phyloP scores from a whole-genome alignment of 805 yeast species.

The Lachancea thermotolerans region DNA sequence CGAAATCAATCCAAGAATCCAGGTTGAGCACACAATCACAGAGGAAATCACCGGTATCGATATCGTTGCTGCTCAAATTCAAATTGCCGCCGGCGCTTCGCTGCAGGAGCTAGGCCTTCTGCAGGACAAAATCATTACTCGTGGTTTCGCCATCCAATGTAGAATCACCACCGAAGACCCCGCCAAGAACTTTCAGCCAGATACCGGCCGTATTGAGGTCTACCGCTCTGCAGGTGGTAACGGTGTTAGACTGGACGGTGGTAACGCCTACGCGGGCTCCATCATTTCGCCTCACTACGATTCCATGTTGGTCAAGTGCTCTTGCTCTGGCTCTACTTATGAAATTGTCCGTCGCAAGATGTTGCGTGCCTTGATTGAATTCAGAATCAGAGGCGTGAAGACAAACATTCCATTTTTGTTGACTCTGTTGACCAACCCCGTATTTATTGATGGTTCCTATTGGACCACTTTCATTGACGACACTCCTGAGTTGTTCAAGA shows the following conservation, averaged over 20 bases:
- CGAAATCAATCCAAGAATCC: constrained; percentile 97
- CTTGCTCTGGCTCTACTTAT: constrained; percentile 93
- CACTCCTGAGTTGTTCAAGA: constrained; percentile 90
- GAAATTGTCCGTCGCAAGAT: constrained; percentile 97
- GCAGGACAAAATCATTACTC: constrained; percentile 89
- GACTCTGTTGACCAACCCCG: constrained; percentile 83
- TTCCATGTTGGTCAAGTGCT: constrained; percentile 95
- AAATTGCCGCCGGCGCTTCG: constrained; percentile 97
- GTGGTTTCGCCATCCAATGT: constrained; percentile 98
- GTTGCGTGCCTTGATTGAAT: constrained; percentile 94
- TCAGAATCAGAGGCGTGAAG: constrained; percentile 98
- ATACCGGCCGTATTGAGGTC: constrained; percentile 96
- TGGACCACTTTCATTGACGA: constrained; percentile 99
- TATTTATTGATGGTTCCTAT: constrained; percentile 78
- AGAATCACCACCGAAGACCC: constrained; percentile 99
- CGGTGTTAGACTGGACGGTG: constrained; percentile 98
- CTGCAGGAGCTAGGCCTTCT: constrained; percentile 83
- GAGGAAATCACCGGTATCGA: constrained; percentile 99
- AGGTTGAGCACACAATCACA: constrained; percentile 97
- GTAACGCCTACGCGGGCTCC: constrained; percentile 96
- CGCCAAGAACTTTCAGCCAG: constrained; percentile 93
- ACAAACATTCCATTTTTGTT: constrained; percentile 95
- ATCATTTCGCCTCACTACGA: constrained; percentile 96
- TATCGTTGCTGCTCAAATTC: constrained; percentile 96
- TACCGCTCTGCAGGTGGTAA: constrained; percentile 99